Conservation (phyloP, 352 stramenopile species). For the Phytopythium oedochilum region DNA sequence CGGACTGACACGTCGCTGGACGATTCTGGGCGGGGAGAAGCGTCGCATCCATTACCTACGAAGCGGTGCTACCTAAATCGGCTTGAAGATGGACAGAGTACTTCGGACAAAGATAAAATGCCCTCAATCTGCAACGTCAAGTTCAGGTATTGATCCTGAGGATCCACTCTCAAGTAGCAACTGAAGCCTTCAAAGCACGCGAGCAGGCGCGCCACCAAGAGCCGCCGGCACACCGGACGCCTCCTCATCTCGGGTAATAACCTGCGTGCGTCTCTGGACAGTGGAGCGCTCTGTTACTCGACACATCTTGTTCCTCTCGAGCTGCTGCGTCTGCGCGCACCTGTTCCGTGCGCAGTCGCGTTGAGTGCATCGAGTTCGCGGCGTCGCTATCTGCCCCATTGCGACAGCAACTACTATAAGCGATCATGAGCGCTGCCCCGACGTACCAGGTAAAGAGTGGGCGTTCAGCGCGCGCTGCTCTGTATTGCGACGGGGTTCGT, state of each 20-base stretch:
- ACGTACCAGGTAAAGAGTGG: constrained; percentile 51
- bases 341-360: not conserved
- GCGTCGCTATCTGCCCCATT: not conserved
- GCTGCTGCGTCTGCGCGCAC: not conserved
- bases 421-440: constrained; percentile 37
- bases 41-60: no score
- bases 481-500: not conserved
- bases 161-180: not conserved
- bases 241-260: not conserved
- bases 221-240: not conserved
- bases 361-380: not conserved
- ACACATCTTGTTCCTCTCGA: not conserved
- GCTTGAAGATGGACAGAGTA: not conserved
- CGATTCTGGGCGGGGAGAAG: not conserved
- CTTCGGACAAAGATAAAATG: not conserved
- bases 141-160: not conserved
- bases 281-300: not conserved
- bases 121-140: constrained; percentile 5
- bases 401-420: constrained; percentile 1
- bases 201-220: not conserved
- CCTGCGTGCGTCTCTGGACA: not conserved
- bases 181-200: not conserved
- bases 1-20: constrained; percentile 1
- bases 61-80: no score
- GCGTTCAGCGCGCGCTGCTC: not conserved